Conservation (phyloP, 2,329 filamentous ascomycete species). For the Pseudogymnoascus sp. region DNA sequence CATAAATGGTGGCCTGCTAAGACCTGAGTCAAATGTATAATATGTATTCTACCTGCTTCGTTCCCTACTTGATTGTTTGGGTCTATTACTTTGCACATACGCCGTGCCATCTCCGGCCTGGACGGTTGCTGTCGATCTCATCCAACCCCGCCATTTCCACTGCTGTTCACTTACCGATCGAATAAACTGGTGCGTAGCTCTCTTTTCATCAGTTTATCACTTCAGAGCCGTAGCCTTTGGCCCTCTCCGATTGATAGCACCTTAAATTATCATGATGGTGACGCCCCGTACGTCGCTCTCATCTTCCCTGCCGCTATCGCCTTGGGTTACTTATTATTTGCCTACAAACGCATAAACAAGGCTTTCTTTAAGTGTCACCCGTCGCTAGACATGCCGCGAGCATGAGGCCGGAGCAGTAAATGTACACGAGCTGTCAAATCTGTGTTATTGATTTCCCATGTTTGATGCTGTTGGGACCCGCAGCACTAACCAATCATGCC, state of each 20-base stretch:
- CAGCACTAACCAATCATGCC: background rate
- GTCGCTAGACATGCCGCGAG: background rate
- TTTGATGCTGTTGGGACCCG: background rate
- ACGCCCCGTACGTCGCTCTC: background rate
- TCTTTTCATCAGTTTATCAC: background rate
- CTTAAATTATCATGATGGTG: background rate
- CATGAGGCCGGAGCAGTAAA: background rate
- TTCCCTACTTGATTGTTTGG: background rate
- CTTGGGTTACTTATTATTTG: background rate
- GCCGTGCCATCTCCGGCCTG: background rate
- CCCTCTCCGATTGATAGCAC: background rate
- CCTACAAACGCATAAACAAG: background rate
- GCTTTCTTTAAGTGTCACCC: background rate
- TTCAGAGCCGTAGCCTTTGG: background rate
- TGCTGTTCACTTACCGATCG: background rate
- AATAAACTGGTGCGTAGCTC: background rate
- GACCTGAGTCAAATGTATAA: background rate
- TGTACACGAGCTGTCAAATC: background rate
- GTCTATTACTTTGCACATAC: background rate
- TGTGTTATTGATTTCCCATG: background rate
- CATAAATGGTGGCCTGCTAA: background rate
- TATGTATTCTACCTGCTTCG: background rate
- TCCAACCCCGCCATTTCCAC: background rate
- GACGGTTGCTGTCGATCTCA: background rate
- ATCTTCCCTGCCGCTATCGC: background rate